Evolutionary conservation across 257 asterid genomes (phyloP).

Genomic region (Apocynum venetum): DNA sequence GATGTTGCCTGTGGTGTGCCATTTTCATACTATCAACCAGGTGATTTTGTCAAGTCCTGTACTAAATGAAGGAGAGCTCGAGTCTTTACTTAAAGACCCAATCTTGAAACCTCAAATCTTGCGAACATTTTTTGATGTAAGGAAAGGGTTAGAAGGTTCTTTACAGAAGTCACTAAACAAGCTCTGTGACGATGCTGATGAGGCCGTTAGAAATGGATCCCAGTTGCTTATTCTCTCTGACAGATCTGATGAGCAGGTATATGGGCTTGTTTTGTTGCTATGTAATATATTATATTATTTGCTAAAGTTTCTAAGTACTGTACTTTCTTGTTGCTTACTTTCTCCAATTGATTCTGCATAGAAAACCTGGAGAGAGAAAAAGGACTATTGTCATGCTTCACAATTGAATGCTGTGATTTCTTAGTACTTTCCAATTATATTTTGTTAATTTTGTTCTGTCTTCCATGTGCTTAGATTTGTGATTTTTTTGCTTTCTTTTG

Average conservation of each 20-base stretch:
- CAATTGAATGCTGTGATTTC: neutral
- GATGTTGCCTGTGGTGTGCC: constrained; percentile 14
- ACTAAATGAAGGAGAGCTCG: constrained; percentile 95
- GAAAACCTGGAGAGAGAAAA: neutral
- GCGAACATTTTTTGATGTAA: constrained; percentile 71
- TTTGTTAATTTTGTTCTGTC: neutral
- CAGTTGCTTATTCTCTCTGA: constrained; percentile 96
- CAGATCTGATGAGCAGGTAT: constrained; percentile 89
- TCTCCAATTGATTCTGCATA: neutral
- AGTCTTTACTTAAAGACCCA: constrained; percentile 80
- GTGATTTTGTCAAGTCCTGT: constrained; percentile 85
- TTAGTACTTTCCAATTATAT: neutral
- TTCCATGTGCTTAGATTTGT: neutral
- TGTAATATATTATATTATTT: too few relatives aligned
- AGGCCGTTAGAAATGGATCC: constrained; percentile 97
- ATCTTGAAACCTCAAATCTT: constrained; percentile 69
- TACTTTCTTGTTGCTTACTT: neutral
- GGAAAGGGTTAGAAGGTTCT: constrained; percentile 90
- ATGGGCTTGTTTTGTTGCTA: constrained; percentile 25
- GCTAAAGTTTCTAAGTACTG: neutral
- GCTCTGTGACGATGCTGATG: constrained; percentile 99
- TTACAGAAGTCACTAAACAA: constrained; percentile 63
- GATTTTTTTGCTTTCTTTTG: neutral
- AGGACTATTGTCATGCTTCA: neutral
- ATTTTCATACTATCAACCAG: constrained; percentile 34